These are phyloP conservation scores for Yarrowia divulgata DNA, from an alignment of 805 yeast species.

Conservation along the genomic window DNA sequence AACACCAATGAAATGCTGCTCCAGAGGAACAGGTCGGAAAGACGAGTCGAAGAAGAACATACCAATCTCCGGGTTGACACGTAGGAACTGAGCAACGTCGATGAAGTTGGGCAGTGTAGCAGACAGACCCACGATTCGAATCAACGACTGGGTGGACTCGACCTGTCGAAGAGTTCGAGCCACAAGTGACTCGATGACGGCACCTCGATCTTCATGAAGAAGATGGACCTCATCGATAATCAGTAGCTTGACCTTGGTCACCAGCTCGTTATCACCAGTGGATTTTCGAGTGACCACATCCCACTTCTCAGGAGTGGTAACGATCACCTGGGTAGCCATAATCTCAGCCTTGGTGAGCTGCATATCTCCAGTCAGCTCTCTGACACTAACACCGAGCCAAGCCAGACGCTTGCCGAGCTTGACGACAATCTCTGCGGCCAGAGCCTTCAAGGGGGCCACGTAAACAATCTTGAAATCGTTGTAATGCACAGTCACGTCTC, in stretches of 20 bases:
- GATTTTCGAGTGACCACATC: constrained; percentile 96
- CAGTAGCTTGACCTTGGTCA: constrained; percentile 80
- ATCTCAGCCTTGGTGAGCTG: constrained; percentile 84
- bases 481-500: constrained; percentile 66
- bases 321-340: constrained; percentile 81
- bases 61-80: constrained; percentile 87
- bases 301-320: constrained; percentile 97
- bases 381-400: constrained; percentile 85
- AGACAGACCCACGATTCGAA: constrained; percentile 89
- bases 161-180: constrained; percentile 95
- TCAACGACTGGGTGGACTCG: constrained; percentile 91
- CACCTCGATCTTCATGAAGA: constrained; percentile 96
- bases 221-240: constrained; percentile 97
- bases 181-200: constrained; percentile 93
- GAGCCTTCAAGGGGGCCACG: constrained; percentile 91
- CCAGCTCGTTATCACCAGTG: constrained; percentile 84
- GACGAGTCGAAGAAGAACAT: constrained; percentile 94
- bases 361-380: constrained; percentile 96
- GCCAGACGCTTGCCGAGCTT: constrained; percentile 77
- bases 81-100: constrained; percentile 91
- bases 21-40: constrained; percentile 91
- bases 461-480: constrained; percentile 90
- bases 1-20: constrained; percentile 87
- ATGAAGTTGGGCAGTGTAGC: constrained; percentile 91
- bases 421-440: constrained; percentile 96